phyloP scores from a whole-genome alignment of 1,284 basidiomycete genomes.

The Malassezia vespertilionis region DNA sequence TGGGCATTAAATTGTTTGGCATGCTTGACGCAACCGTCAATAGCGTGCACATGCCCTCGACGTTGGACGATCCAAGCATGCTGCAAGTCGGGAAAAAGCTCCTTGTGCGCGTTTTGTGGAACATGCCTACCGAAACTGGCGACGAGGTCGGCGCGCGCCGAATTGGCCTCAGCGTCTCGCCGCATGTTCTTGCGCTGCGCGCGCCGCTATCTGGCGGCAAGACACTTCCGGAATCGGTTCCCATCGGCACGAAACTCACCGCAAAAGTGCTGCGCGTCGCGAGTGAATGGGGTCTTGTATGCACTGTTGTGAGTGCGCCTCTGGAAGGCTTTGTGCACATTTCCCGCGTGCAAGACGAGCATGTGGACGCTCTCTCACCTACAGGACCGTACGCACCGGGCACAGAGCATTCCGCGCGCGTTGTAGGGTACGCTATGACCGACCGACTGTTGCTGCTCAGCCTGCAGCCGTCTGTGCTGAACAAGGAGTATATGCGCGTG shows the following conservation, averaged over 20 bases:
- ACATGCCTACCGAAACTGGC: conserved; percentile 23
- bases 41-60: conserved; percentile 59
- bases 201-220: conserved; percentile 21
- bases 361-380: conserved; percentile 61
- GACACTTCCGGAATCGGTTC: conserved; percentile 27
- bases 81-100: conserved; percentile 50
- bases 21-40: conserved; percentile 90
- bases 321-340: conserved; percentile 52
- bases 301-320: conserved; percentile 24
- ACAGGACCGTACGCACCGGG: conserved; percentile 49
- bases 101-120: conserved; percentile 74
- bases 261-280: conserved; percentile 29
- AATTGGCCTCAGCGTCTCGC: conserved; percentile 34
- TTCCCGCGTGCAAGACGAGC: conserved; percentile 83
- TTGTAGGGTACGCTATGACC: conserved; percentile 73
- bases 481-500: conserved; percentile 76
- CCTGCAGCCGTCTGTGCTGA: conserved; percentile 68
- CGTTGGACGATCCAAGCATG: conserved; percentile 4
- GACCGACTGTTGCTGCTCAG: conserved; percentile 82
- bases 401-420: conserved; percentile 64
- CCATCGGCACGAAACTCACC: conserved; percentile 31
- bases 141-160: conserved; percentile 29
- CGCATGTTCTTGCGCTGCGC: conserved; percentile 29
- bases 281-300: conserved; percentile 39
- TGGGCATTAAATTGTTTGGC: conserved; percentile 81